Evolutionary conservation across 495 filamentous ascomycete species (phyloP), one percentile per base, ranked within the genome.

Genomic region (Podospora pseudopauciseta): DNA sequence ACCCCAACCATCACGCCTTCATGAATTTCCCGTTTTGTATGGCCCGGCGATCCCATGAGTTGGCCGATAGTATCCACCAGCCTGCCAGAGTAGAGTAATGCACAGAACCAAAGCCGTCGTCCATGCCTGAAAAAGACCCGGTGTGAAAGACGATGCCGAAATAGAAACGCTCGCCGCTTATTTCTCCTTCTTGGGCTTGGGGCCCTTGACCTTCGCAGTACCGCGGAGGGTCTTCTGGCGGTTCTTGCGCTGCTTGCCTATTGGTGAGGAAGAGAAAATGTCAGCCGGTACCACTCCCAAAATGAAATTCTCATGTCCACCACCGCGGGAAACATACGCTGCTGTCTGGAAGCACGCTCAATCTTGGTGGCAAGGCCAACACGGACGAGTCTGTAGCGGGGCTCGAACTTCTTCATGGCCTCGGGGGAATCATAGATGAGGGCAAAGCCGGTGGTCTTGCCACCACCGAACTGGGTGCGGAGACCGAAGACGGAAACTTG

Each of bases 161-260:
- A 72, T 64, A 63, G 30, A 72, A 71, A 73, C 60, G 77, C 72
- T 66, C 71, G 64, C 53, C 74, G 71, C 69, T 81, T 79, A 85
- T 79, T 85, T 84, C 78, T 89, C 86, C 85, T 90, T 90, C 80
- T 90, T 88, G 86, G 93, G 90, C 85, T 90, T 90, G 76, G 88
- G 89, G 78, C 91, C 91, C 91, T 86, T 87, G 81, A 86, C 85
- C 81, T 97, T 98, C 77, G 93, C 96, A 74, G 91, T 94, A 80
- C 96, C 96, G 72, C 96, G 92, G 81, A 96, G 90, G 81, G 94
- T 93, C 92, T 98, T 98, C 83, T 90, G 89, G 80, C 94, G 88
- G 92, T 99, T 99, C 91, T 98, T 99, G 86, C 96, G 91, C 88
- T 98, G 94, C 88, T 99, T 99, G 89, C 96, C 96, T 99, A 83